These are phyloP conservation scores for Berkeleyomyces rouxiae DNA, from an alignment of 2,329 filamentous ascomycete genomes.

Conservation along the genomic window DNA sequence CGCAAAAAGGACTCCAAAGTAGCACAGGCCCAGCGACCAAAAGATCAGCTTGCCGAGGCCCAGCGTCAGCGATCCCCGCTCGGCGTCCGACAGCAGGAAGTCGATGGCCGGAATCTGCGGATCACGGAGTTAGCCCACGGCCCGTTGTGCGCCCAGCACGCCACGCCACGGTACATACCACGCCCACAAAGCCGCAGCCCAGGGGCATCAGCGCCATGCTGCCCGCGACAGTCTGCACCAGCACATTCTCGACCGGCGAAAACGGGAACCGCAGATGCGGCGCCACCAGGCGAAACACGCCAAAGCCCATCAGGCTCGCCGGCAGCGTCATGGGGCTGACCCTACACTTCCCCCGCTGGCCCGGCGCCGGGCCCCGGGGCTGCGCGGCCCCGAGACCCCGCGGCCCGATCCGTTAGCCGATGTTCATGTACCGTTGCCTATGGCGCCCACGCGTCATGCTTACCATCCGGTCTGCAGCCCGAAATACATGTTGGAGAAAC, in stretches of 20 bases:
- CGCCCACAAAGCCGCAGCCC: slow-evolving; percentile 87
- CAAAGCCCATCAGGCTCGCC: slow-evolving; percentile 82
- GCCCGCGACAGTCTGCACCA: slow-evolving; percentile 90
- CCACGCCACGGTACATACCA: slow-evolving; percentile 30
- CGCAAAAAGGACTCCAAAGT: slow-evolving; percentile 93
- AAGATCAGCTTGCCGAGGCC: slow-evolving; percentile 63
- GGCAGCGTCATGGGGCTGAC: slow-evolving; percentile 90
- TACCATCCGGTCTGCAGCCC: slow-evolving; percentile 65
- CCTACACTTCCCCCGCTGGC: slow-evolving; percentile 2
- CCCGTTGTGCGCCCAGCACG: no score
- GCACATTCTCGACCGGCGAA: slow-evolving; percentile 85
- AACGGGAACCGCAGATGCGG: slow-evolving; percentile 65
- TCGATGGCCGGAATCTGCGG: slow-evolving; percentile 70
- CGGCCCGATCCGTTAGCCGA: no score
- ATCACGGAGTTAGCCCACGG: not conserved
- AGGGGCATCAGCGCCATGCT: slow-evolving; percentile 94
- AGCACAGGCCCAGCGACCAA: slow-evolving; percentile 85
- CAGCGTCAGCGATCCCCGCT: slow-evolving; percentile 60
- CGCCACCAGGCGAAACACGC: slow-evolving; percentile 69
- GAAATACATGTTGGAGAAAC: slow-evolving; percentile 97
- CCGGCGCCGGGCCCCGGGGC: not conserved
- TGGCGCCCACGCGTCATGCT: not conserved
- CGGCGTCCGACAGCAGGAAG: slow-evolving; percentile 60
- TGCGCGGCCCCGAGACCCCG: no score
- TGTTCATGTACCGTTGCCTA: not conserved